Evolutionary conservation across 2,329 filamentous ascomycete genomes (phyloP), one percentile per base, ranked within the genome.

Genomic region (Talaromyces piceae): DNA sequence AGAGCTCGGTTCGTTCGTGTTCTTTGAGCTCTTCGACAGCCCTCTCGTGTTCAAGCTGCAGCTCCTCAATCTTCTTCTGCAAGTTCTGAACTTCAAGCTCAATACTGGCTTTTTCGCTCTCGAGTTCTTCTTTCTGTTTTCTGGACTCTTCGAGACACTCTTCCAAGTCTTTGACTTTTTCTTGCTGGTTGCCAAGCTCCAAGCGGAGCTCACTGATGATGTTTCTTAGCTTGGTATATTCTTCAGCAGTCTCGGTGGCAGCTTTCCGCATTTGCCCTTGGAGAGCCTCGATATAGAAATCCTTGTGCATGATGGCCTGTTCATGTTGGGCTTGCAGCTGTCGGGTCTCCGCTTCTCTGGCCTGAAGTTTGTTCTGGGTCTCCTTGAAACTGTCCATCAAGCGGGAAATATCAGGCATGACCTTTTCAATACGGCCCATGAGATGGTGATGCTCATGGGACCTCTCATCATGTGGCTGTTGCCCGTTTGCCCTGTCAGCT

Each of bases 201-300:
- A 77, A 65, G 27, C 74, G 70, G 7, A 80, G 67, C 55, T 76
- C 73, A 47, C 68, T 75, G 54, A 74, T 68, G 31, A 63, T 69
- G 43, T 69, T 68, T 57, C 67, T 71, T 45, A 73, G 57, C 37
- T 62, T 67, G 7, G 65, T 63, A 47, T 67, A 71, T 56, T 81
- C 77, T 43, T 71, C 69, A 0, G 74, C 73, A 53, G 75, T 74
- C 52, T 77, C 74, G 48, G 72, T 72, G 44, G 74, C 72, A 16
- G 75, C 66, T 43, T 71, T 73, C 41, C 72, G 69, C 59, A 79
- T 69, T 57, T 77, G 76, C 22, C 72, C 69, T 50, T 75, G 75
- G 54, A 80, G 58, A 12, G 72, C 68, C 54, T 75, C 71, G 50
- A 81, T 77, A 56, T 80, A 75, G 47, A 69, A 73, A 45, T 80